These are phyloP conservation scores for Medakamo hakoo DNA, from an alignment of 139 green algal genomes.

Conservation along the genomic window DNA sequence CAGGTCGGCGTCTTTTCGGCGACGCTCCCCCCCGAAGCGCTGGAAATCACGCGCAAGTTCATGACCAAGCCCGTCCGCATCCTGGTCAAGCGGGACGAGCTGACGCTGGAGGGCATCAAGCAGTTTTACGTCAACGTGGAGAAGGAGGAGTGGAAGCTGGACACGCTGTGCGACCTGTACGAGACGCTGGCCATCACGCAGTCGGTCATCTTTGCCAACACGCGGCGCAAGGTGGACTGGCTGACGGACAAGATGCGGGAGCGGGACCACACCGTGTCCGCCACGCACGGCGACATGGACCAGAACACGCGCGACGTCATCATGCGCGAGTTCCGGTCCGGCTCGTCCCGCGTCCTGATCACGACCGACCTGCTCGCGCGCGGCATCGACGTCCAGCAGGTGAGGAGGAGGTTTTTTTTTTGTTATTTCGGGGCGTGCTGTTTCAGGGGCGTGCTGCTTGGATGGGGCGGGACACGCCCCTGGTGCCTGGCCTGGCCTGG, in stretches of 20 bases:
- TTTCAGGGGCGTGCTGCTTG: too few species aligned
- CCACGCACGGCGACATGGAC: slow-evolving; percentile 99
- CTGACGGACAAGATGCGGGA: slow-evolving; percentile 98
- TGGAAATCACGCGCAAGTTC: slow-evolving; percentile 99
- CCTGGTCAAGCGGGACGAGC: slow-evolving; percentile 98
- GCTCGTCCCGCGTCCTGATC: slow-evolving; percentile 97
- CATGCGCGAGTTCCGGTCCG: slow-evolving; percentile 99
- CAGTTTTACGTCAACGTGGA: slow-evolving; percentile 88
- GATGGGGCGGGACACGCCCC: too few species aligned
- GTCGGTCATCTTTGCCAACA: slow-evolving; percentile 99
- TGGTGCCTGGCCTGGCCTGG: too few species aligned
- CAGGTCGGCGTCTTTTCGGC: slow-evolving; percentile 98
- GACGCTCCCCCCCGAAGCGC: slow-evolving; percentile 93
- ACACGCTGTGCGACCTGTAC: slow-evolving; percentile 99
- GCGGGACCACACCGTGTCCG: slow-evolving; percentile 96
- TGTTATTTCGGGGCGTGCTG: neutral
- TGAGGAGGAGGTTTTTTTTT: slow-evolving; percentile 7
- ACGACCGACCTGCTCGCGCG: slow-evolving; percentile 98
- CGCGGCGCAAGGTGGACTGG: slow-evolving; percentile 98
- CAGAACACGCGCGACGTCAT: slow-evolving; percentile 99
- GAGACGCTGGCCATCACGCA: slow-evolving; percentile 99
- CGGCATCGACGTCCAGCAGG: slow-evolving; percentile 98
- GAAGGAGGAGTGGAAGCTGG: slow-evolving; percentile 98
- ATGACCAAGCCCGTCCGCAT: slow-evolving; percentile 99
- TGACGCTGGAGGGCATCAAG: slow-evolving; percentile 99